Conservation (phyloP, 257 asterid species). For the Solanum neorickii region DNA sequence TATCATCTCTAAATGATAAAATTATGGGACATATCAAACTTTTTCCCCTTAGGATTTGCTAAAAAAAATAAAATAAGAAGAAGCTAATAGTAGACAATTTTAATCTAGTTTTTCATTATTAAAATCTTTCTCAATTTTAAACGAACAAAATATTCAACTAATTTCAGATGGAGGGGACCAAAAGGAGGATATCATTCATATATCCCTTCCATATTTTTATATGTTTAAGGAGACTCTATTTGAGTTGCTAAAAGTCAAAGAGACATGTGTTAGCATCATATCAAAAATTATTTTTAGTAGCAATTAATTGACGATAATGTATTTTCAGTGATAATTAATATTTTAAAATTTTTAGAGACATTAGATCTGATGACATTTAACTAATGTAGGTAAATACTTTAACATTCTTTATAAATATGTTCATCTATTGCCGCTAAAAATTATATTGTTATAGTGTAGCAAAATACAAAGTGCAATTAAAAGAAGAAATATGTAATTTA, state of each 20-base stretch:
- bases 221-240: neutral
- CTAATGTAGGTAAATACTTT: too few species aligned
- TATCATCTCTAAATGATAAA: too few species aligned
- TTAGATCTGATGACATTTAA: too few species aligned
- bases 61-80: too few species aligned
- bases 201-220: neutral
- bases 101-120: neutral
- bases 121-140: neutral
- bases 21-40: too few species aligned
- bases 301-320: too few species aligned
- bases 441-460: neutral
- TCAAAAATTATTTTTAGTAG: too few species aligned
- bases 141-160: neutral
- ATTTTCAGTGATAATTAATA: too few species aligned
- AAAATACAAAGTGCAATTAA: neutral
- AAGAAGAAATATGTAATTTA: too few species aligned
- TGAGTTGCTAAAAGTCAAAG: too few species aligned
- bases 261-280: neutral
- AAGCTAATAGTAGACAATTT: neutral
- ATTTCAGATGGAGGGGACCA: neutral
- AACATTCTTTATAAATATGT: accelerated
- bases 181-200: neutral
- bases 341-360: too few species aligned
- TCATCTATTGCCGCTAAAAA: too few species aligned
- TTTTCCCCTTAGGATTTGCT: neutral